Conservation (phyloP, 2,329 filamentous ascomycete genomes). For the Fusarium goolgardi region DNA sequence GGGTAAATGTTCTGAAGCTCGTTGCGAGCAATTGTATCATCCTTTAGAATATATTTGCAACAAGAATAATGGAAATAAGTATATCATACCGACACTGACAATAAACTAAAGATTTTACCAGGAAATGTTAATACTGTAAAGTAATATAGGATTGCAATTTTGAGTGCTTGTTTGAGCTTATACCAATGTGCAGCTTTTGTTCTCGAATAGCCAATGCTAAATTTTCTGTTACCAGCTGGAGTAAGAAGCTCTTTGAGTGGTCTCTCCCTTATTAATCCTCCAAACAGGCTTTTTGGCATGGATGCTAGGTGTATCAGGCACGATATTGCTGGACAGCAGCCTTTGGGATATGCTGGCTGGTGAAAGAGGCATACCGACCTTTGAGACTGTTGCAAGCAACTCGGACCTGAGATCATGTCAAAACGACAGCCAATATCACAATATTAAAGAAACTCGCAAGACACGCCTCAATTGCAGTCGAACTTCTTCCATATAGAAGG, state of each 20-base stretch:
- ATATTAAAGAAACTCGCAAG: too few relatives aligned
- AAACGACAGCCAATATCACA: not conserved
- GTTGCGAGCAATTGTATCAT: not conserved
- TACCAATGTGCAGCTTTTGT: not conserved
- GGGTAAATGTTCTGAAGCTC: not conserved
- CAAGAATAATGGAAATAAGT: not conserved
- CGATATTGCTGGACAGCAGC: not conserved
- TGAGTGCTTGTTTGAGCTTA: not conserved
- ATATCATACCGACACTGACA: not conserved
- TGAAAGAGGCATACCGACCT: not conserved
- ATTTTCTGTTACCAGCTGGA: not conserved
- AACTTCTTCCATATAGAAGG: not conserved
- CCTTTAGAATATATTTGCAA: not conserved
- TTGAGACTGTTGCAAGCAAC: not conserved
- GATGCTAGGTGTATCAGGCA: rapidly evolving
- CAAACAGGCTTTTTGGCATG: not conserved
- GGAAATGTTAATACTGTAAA: not conserved
- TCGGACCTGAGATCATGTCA: not conserved
- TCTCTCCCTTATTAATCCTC: rapidly evolving
- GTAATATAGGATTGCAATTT: not conserved
- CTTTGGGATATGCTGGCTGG: not conserved
- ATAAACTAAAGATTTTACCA: not conserved
- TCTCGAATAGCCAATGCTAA: not conserved
- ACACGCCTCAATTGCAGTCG: not conserved
- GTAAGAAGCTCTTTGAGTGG: not conserved